phyloP scores from a whole-genome alignment of 345 rosid species.

The Rubroshorea leprosula region DNA sequence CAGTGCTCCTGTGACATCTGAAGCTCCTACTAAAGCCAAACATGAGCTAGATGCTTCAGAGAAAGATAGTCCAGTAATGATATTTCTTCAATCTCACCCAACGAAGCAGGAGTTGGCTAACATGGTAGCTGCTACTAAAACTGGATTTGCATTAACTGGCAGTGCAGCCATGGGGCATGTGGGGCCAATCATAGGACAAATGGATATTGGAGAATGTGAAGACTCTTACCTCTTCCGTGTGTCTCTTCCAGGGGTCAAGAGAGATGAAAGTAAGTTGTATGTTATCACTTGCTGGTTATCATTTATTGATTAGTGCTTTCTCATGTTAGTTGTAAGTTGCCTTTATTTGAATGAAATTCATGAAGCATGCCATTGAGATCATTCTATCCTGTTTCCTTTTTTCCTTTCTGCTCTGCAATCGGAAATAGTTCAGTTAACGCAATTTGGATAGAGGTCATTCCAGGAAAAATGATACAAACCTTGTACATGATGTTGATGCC shows the following conservation, averaged over 20 bases:
- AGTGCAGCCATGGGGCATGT: conserved; percentile 32
- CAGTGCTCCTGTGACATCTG: background rate
- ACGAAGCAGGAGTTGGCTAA: conserved; percentile 26
- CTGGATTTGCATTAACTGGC: conserved; percentile 33
- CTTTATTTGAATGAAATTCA: background rate
- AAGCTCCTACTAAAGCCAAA: background rate
- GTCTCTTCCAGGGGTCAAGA: conserved; percentile 61
- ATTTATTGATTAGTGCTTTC: background rate
- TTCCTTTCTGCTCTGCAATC: background rate
- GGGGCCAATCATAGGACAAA: conserved; percentile 36
- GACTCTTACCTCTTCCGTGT: conserved; percentile 60
- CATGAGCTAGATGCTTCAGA: background rate
- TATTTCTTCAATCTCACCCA: conserved; percentile 22
- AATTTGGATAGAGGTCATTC: background rate
- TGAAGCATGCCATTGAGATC: background rate
- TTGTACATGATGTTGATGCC: background rate
- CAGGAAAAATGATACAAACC: background rate
- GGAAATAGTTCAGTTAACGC: background rate
- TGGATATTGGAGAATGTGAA: conserved; percentile 52
- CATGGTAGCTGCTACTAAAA: conserved; percentile 21
- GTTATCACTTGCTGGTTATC: background rate
- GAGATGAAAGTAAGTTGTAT: conserved; percentile 45
- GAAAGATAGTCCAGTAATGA: conserved; percentile 3
- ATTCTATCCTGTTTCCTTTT: too few relatives aligned
- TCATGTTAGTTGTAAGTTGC: background rate